Conservation (phyloP, 2,329 filamentous ascomycete species). For the Immersiporthe knoxdaviesiana region DNA sequence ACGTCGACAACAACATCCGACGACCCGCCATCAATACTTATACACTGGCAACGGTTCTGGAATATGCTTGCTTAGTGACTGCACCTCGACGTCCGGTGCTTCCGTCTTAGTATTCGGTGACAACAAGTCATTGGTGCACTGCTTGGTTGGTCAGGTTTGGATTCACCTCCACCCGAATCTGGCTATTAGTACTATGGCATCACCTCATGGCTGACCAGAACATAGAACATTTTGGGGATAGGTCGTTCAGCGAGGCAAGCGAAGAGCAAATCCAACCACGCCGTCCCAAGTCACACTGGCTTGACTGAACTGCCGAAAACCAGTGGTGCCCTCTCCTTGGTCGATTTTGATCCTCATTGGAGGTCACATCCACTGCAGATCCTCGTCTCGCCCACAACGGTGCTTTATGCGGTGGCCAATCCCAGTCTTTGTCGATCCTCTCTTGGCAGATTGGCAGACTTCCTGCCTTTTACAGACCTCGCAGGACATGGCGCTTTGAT, state of each 20-base stretch:
- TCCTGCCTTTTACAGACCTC: background rate
- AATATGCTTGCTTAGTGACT: background rate
- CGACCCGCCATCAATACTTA: background rate
- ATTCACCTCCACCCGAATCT: background rate
- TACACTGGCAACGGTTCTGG: background rate
- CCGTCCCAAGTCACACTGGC: background rate
- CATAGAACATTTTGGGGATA: background rate
- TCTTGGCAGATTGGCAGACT: background rate
- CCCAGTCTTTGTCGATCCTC: background rate
- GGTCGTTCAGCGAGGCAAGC: background rate
- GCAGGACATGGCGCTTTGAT: background rate
- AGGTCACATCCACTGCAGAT: background rate
- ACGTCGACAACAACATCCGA: background rate
- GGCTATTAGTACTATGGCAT: background rate
- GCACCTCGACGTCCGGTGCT: background rate
- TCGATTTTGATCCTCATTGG: background rate
- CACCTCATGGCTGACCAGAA: background rate
- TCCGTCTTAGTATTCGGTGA: background rate
- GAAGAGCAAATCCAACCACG: background rate
- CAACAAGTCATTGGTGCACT: background rate
- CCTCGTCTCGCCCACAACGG: background rate
- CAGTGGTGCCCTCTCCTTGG: background rate
- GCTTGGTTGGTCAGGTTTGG: background rate
- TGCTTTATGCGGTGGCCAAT: background rate
- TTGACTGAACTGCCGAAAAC: background rate